Conservation (phyloP, 2,329 filamentous ascomycete genomes). For the Myriosclerotinia curreyana region DNA sequence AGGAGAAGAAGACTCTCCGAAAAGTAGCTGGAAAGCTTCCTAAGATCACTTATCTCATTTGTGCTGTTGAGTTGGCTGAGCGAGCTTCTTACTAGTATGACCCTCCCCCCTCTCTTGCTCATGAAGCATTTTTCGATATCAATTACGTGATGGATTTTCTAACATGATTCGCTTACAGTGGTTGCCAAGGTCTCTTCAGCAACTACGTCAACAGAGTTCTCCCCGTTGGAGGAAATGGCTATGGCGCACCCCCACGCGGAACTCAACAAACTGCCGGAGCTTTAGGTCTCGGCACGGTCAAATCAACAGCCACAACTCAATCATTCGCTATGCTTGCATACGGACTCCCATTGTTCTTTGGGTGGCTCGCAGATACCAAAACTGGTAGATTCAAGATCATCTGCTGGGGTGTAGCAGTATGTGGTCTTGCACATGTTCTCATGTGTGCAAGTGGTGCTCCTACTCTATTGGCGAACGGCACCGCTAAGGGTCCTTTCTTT, state of each 20-base stretch:
- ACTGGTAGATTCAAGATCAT: conserved; percentile 66
- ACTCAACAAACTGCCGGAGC: conserved; percentile 49
- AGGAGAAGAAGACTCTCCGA: conserved; percentile 59
- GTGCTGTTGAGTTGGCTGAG: conserved; percentile 72
- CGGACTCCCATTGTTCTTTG: conserved; percentile 48
- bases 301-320: conserved; percentile 51
- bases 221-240: conserved; percentile 46
- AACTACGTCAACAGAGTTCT: conserved; percentile 63
- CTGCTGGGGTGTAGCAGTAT: conserved; percentile 45
- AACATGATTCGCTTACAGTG: conserved; percentile 4
- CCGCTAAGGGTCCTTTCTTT: conserved; percentile 53
- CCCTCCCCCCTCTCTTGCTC: conserved; percentile 39
- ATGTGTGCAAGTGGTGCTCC: conserved; percentile 61
- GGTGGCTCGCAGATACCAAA: conserved; percentile 59
- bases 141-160: background rate
- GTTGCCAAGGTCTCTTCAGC: conserved; percentile 27
- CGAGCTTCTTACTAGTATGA: conserved; percentile 77
- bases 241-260: conserved; percentile 41
- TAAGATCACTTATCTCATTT: conserved; percentile 65
- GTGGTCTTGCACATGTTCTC: conserved; percentile 59
- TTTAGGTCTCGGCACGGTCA: conserved; percentile 54
- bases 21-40: conserved; percentile 64
- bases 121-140: conserved; percentile 42
- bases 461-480: conserved; percentile 56
- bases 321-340: conserved; percentile 53